Base-by-base conservation (phyloP, 306 rosid species). In the Lotus japonicus region DNA sequence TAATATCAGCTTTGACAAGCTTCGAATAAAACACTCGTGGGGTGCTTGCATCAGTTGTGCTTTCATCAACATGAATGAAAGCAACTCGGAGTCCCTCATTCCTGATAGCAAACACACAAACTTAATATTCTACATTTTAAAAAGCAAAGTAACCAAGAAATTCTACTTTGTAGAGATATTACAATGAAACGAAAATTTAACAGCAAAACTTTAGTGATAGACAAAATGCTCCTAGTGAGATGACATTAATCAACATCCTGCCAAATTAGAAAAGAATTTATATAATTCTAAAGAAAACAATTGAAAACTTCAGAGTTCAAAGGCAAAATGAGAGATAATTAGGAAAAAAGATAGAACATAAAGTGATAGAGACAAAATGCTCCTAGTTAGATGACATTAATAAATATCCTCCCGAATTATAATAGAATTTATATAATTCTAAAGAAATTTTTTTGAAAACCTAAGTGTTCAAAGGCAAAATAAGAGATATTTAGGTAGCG, bases 41-140 rank as follows among this genome's bases (percentile, higher is more conserved):
- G 39, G 71, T 74, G 53, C 31, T 72, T 62, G 85, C 91, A n/a
- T 85, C 96, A 64, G 62, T 33, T 54, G 79, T 67, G 66, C 53
- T 76, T 71, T 94, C 98, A 77, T 94, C 97, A 15, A 64, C 80
- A 58, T 94, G 98, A 68, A 94, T 94, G 82, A 90, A 94, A 58
- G 98, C 98, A 81, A 94, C 98, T 53, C 98, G 96, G 63, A 94
- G 97, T 76, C 92, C 97, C 77, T 94, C 98, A 81, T 94, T 94
- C 83, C 98, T 94, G 76, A 70, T 18, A 50, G 39, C 44, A 57
- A 35, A 52, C 18, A 68, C 11, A 72, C 65, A 33, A 59, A n/a
- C 18, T 41, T 46, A 35, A 58, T 69, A 6, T 33, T 6, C 45
- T 63, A 17, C 13, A n/a, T 53, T 16, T 0, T 0, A 2, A 33